phyloP scores from a whole-genome alignment of 106 monocot genomes.

The Amphibolis antarctica region DNA sequence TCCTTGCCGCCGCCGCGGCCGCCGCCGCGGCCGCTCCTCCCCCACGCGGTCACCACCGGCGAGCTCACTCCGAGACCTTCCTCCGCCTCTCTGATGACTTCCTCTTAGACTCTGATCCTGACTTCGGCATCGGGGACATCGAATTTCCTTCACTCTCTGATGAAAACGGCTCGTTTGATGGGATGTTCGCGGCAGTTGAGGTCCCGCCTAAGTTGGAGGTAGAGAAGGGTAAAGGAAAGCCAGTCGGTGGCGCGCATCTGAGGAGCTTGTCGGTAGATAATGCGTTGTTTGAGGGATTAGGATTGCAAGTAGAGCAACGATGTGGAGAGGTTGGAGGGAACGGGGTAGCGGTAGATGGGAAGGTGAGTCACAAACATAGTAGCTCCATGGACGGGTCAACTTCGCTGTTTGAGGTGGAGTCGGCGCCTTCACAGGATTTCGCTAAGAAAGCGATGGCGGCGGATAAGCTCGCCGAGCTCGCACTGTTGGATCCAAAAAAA shows the following conservation, averaged over 20 bases:
- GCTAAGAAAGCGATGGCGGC: conserved; percentile 81
- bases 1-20: conserved; percentile 4
- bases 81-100: conserved; percentile 68
- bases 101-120: conserved; percentile 62
- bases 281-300: conserved; percentile 67
- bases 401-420: conserved; percentile 55
- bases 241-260: neutral
- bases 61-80: conserved; percentile 81
- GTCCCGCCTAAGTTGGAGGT: neutral
- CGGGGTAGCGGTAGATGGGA: conserved; percentile 3
- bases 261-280: conserved; percentile 85
- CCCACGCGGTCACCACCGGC: conserved; percentile 25
- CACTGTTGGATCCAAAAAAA: conserved; percentile 78
- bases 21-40: conserved; percentile 12
- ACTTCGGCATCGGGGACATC: conserved; percentile 56
- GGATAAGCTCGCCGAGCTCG: conserved; percentile 78
- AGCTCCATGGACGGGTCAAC: conserved; percentile 61
- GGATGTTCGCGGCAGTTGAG: neutral
- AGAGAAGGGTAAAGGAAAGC: neutral
- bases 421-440: conserved; percentile 35
- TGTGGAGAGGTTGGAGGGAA: conserved; percentile 5
- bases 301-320: conserved; percentile 24
- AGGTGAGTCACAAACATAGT: conserved; percentile 37
- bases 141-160: conserved; percentile 71
- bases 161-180: conserved; percentile 32